Conservation (phyloP, 495 filamentous ascomycete genomes). For the Annulohypoxylon stygium region DNA sequence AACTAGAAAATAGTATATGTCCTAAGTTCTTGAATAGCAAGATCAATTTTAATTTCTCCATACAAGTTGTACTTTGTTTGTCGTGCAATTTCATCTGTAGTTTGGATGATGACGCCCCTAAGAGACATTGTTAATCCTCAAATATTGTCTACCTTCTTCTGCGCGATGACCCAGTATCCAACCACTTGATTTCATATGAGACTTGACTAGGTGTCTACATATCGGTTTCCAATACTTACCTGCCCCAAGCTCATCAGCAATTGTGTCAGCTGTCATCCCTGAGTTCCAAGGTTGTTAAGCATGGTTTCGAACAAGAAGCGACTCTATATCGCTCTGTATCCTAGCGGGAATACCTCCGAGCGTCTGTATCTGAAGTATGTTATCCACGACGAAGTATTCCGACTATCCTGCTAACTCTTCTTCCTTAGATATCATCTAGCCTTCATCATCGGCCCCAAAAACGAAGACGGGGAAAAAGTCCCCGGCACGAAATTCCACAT, state of each 20-base stretch:
- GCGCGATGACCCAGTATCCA: no score
- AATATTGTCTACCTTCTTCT: neutral
- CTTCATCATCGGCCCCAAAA: conserved; percentile 59
- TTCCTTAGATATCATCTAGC: conserved; percentile 20
- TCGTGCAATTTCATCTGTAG: neutral
- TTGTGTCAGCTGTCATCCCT: neutral
- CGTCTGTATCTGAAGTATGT: conserved; percentile 23
- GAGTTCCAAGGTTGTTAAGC: neutral
- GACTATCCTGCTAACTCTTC: neutral
- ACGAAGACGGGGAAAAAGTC: conserved; percentile 34
- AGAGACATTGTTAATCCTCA: neutral
- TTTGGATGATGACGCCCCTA: neutral
- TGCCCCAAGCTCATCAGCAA: neutral
- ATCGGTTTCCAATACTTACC: neutral
- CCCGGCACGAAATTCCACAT: conserved; percentile 54
- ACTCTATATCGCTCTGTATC: conserved; percentile 54
- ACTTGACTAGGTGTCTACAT: neutral
- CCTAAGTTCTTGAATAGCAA: neutral
- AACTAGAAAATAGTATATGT: neutral
- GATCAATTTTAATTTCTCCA: neutral
- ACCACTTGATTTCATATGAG: neutral
- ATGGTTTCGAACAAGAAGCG: conserved; percentile 55
- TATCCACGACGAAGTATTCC: no score
- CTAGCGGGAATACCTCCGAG: conserved; percentile 37
- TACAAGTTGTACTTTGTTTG: neutral